Percentiles rank a stretch among this genome's conserved stretches.
Evolutionary conservation across 2,329 filamentous ascomycete species (phyloP).

Genomic region (Xylariaceae sp.): DNA sequence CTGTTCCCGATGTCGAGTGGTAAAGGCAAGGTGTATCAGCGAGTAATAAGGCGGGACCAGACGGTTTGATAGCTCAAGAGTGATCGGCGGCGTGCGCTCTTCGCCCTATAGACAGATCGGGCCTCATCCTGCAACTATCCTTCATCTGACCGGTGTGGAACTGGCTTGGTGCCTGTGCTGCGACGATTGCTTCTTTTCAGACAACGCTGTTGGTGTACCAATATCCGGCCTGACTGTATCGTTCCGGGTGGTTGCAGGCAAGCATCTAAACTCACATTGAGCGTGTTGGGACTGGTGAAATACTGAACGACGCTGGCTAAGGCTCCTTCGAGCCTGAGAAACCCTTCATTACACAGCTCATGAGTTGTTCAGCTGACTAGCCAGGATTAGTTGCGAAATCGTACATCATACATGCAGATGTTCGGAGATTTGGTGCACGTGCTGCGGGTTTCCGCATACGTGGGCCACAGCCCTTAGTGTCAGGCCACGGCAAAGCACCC

Average conservation of each 20-base stretch:
- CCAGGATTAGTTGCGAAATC: conserved; percentile 11
- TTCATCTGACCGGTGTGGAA: neutral
- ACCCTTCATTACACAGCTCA: neutral
- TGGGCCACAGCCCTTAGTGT: neutral
- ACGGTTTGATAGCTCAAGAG: neutral
- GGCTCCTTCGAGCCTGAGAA: no score
- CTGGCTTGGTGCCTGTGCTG: neutral
- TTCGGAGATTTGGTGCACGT: conserved; percentile 28
- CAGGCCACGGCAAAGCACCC: conserved; percentile 7
- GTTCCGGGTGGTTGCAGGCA: neutral
- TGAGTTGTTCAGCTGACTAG: neutral
- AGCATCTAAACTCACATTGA: neutral
- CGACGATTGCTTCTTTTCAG: neutral
- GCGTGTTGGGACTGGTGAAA: neutral
- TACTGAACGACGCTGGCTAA: no score
- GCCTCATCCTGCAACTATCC: neutral
- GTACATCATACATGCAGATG: conserved; percentile 28
- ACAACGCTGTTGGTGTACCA: neutral
- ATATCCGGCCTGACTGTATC: neutral
- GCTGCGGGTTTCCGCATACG: conserved; percentile 18
- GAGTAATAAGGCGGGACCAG: neutral
- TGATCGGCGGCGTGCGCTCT: no score
- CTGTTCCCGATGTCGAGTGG: conserved; percentile 1
- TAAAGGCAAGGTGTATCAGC: neutral
- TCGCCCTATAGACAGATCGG: neutral